Percentiles rank a stretch among this genome's conserved stretches.
Conservation (phyloP, 2,329 filamentous ascomycete genomes). For the Hypoxylon sp. region DNA sequence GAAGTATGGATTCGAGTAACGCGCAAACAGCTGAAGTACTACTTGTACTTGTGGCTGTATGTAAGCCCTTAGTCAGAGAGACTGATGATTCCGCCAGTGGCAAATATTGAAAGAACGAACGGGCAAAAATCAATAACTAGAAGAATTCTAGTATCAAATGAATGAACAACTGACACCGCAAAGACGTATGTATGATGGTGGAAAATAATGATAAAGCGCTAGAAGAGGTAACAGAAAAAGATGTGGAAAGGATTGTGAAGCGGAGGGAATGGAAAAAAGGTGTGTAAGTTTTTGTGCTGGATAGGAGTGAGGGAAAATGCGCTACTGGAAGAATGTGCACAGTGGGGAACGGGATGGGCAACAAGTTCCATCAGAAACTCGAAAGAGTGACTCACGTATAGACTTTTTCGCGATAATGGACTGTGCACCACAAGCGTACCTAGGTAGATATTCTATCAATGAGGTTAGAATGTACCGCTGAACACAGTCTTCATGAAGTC, state of each 20-base stretch:
- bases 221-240: neutral
- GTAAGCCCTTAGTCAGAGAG: neutral
- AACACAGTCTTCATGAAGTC: conserved; percentile 2
- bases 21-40: neutral
- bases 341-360: conserved; percentile 4
- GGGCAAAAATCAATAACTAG: neutral
- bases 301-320: neutral
- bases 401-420: conserved; percentile 3
- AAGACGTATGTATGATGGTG: neutral
- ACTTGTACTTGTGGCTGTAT: neutral
- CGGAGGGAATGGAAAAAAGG: neutral
- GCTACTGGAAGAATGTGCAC: neutral
- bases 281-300: neutral
- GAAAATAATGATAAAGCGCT: neutral
- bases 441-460: conserved; percentile 17
- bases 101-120: neutral
- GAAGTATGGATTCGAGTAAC: neutral
- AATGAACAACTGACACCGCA: neutral
- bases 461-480: conserved; percentile 8
- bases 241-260: neutral
- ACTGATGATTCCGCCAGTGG: neutral
- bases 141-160: neutral
- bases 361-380: conserved; percentile 1
- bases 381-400: conserved; percentile 14
- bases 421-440: conserved; percentile 9